Percentiles rank a stretch among this genome's conserved stretches.
These are phyloP conservation scores for Gossypium arboreum DNA, from an alignment of 345 rosid species.

Conservation along the genomic window DNA sequence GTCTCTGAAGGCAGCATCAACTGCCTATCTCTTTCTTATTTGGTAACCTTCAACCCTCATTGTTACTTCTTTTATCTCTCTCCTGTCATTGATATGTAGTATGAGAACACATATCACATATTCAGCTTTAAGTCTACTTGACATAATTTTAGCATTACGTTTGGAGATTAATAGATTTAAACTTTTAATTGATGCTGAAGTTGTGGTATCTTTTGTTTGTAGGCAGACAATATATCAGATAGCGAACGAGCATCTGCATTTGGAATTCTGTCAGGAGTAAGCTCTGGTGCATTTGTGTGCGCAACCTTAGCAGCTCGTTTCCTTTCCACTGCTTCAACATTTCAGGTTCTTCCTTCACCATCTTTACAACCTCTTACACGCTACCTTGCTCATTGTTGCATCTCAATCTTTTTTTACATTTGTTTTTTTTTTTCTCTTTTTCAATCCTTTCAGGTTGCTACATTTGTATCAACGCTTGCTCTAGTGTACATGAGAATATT, in stretches of 20 bases:
- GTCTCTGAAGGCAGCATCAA: conserved; percentile 54
- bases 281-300: conserved; percentile 43
- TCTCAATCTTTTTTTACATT: neutral
- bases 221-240: conserved; percentile 63
- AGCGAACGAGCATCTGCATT: conserved; percentile 55
- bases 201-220: neutral
- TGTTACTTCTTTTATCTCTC: no score
- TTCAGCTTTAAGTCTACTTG: no score
- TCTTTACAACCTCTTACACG: neutral
- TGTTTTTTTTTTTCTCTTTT: neutral
- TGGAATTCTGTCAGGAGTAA: conserved; percentile 58
- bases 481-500: conserved; percentile 78
- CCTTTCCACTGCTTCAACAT: conserved; percentile 46
- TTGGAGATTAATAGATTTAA: no score
- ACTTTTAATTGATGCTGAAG: neutral
- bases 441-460: conserved; percentile 45
- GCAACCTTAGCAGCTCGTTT: conserved; percentile 74
- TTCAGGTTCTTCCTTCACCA: conserved; percentile 45
- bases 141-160: no score
- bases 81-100: no score
- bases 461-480: conserved; percentile 47
- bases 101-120: no score
- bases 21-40: conserved; percentile 80
- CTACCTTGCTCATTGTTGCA: neutral
- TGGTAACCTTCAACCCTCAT: conserved; percentile 39